Percentiles rank a stretch among this genome's conserved stretches.
Evolutionary conservation across 495 filamentous ascomycete species (phyloP).

Genomic region (Penicillium simplicissimum): DNA sequence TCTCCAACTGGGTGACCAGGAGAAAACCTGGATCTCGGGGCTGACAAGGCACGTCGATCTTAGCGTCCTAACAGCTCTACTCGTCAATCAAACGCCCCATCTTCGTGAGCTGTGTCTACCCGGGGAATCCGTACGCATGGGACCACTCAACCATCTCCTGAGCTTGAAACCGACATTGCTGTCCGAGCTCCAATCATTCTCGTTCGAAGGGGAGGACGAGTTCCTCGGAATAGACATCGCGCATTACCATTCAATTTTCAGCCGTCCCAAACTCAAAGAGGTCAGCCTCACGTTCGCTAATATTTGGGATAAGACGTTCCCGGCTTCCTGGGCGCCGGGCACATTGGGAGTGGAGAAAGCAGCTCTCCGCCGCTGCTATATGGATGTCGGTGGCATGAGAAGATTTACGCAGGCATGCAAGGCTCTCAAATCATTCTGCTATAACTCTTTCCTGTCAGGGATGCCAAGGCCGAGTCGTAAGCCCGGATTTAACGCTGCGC

Average conservation of each 20-base stretch:
- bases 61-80: background rate
- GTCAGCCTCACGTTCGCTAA: background rate
- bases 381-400: background rate
- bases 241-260: background rate
- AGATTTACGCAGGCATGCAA: background rate
- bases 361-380: background rate
- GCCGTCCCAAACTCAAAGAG: background rate
- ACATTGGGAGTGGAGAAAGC: background rate
- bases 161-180: background rate
- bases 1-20: background rate
- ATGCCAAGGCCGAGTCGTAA: background rate
- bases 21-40: background rate
- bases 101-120: background rate
- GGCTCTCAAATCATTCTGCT: background rate
- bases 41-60: background rate
- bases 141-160: background rate
- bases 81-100: background rate
- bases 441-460: background rate
- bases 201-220: background rate
- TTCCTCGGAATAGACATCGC: background rate
- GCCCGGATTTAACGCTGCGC: background rate
- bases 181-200: background rate
- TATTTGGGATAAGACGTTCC: background rate
- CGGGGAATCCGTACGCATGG: background rate
- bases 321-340: background rate